These are phyloP conservation scores for Apiospora sp. DNA, from an alignment of 2,329 filamentous ascomycete species.

Conservation along the genomic window DNA sequence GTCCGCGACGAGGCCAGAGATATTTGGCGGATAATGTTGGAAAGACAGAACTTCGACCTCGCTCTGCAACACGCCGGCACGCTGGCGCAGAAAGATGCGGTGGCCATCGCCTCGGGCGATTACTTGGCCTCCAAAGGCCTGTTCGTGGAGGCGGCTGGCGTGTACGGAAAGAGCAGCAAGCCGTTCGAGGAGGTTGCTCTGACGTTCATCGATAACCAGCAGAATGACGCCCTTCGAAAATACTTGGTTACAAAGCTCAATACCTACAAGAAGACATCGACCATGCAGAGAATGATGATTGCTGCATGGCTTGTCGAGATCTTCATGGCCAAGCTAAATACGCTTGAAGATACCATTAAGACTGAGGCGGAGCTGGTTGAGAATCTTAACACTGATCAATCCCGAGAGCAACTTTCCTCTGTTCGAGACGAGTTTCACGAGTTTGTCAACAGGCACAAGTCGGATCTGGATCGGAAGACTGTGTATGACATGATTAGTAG, in stretches of 20 bases:
- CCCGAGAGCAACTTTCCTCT: constrained; percentile 72
- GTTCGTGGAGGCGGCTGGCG: constrained; percentile 83
- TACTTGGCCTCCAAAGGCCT: constrained; percentile 82
- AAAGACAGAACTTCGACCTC: constrained; percentile 85
- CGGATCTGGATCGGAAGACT: constrained; percentile 88
- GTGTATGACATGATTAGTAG: constrained; percentile 96
- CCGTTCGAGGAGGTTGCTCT: constrained; percentile 96
- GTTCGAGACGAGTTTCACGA: constrained; percentile 85
- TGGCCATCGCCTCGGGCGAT: constrained; percentile 92
- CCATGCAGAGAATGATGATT: constrained; percentile 96
- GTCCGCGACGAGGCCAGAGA: constrained; percentile 90
- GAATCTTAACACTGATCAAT: constrained; percentile 73
- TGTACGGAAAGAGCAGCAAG: constrained; percentile 96
- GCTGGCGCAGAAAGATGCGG: constrained; percentile 82
- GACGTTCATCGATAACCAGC: constrained; percentile 86
- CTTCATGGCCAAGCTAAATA: constrained; percentile 97
- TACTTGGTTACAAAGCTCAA: constrained; percentile 87
- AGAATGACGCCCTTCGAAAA: constrained; percentile 88
- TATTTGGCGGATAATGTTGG: constrained; percentile 93
- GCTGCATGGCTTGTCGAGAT: constrained; percentile 94
- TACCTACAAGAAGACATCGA: constrained; percentile 79
- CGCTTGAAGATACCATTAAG: constrained; percentile 91
- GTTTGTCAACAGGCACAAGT: constrained; percentile 85
- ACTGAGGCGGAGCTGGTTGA: constrained; percentile 85
- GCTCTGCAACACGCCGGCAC: constrained; percentile 87